phyloP scores from a whole-genome alignment of 2,329 filamentous ascomycete genomes.

The Penicillium sp. region DNA sequence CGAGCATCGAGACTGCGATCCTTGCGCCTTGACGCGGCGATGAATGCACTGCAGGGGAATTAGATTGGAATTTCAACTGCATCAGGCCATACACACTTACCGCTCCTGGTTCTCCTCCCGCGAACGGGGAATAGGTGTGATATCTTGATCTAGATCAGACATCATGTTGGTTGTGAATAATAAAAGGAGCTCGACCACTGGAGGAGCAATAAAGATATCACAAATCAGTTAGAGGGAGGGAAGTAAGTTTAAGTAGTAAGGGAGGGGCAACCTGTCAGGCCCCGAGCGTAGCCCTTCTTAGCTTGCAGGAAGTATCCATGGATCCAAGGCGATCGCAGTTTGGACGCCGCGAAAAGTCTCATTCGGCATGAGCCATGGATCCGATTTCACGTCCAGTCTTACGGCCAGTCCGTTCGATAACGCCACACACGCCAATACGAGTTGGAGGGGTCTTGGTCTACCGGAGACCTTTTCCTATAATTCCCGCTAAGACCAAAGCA shows the following conservation, averaged over 20 bases:
- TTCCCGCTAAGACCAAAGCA: background rate
- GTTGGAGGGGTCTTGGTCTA: background rate
- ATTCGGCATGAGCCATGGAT: constrained; percentile 15
- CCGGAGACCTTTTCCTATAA: constrained; percentile 6
- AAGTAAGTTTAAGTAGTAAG: constrained; percentile 11
- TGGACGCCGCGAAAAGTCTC: constrained; percentile 21
- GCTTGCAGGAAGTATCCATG: constrained; percentile 20
- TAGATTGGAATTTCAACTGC: background rate
- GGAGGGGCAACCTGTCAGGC: constrained; percentile 19
- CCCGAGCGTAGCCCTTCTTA: constrained; percentile 8
- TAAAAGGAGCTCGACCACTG: background rate
- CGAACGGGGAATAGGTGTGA: constrained; percentile 36
- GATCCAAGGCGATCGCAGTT: constrained; percentile 22
- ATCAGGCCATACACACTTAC: constrained; percentile 25
- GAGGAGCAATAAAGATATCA: background rate
- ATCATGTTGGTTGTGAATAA: constrained; percentile 10
- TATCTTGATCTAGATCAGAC: constrained; percentile 33
- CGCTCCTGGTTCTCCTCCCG: constrained; percentile 49
- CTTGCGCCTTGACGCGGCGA: constrained; percentile 82
- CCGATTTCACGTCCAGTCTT: background rate
- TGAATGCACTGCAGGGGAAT: constrained; percentile 67
- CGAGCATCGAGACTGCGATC: constrained; percentile 86
- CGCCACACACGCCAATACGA: constrained; percentile 14
- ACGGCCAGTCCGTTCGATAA: constrained; percentile 17
- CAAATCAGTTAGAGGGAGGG: background rate